These are phyloP conservation scores for Ichthyophthirius multifiliis DNA, from an alignment of 169 alveolate species.

Conservation along the genomic window DNA sequence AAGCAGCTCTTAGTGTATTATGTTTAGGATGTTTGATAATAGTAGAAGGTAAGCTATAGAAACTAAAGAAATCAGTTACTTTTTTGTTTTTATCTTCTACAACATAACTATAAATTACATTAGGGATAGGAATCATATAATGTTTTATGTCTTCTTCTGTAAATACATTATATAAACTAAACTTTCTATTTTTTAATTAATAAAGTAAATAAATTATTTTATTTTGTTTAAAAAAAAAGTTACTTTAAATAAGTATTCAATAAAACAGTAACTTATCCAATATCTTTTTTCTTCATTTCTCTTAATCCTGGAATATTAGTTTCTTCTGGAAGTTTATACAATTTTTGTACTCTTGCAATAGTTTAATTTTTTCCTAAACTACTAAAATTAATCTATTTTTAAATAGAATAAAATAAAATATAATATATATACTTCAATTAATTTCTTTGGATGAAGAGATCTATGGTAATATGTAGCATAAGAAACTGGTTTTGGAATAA, in stretches of 20 bases:
- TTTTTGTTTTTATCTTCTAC: constrained; percentile 71
- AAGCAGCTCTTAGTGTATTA: constrained; percentile 85
- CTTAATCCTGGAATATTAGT: constrained; percentile 75
- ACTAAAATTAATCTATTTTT: constrained; percentile 19
- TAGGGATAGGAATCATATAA: constrained; percentile 87
- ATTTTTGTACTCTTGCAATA: constrained; percentile 87
- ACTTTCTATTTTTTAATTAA: constrained; percentile 40
- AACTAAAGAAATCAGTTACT: constrained; percentile 92
- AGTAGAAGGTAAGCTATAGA: constrained; percentile 91
- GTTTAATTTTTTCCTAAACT: constrained; percentile 57
- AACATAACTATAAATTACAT: constrained; percentile 92
- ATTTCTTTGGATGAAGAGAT: constrained; percentile 81
- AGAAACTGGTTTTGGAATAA: constrained; percentile 95
- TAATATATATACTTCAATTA: constrained; percentile 73
- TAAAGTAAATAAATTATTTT: not conserved
- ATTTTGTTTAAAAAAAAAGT: no score
- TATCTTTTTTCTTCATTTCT: constrained; percentile 88
- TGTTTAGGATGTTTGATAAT: constrained; percentile 86
- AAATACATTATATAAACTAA: constrained; percentile 83
- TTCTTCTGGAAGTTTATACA: constrained; percentile 83
- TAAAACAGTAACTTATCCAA: constrained; percentile 75
- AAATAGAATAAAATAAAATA: not conserved
- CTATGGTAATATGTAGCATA: constrained; percentile 90
- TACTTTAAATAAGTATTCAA: constrained; percentile 64
- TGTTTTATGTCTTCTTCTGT: constrained; percentile 90